Conservation (phyloP, 1,139 yeast species). For the Hyphopichia fennica region DNA sequence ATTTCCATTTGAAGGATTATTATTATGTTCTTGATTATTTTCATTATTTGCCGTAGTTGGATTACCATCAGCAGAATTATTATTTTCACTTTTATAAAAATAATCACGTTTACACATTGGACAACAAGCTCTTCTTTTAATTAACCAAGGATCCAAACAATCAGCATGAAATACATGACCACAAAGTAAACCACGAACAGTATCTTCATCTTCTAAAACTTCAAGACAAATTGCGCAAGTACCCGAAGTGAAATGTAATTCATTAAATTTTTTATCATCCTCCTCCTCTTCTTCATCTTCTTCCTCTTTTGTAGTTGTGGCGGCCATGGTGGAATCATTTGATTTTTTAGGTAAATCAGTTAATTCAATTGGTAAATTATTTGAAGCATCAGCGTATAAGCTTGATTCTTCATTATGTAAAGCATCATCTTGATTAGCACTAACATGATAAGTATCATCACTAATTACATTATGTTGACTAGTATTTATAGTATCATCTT, state of each 20-base stretch:
- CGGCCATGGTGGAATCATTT: no score
- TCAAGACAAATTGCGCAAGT: slow-evolving; percentile 82
- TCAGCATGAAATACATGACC: slow-evolving; percentile 83
- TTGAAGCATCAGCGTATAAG: slow-evolving; percentile 1
- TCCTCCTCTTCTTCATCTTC: slow-evolving; percentile 3
- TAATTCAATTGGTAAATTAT: slow-evolving; percentile 10
- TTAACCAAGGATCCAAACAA: slow-evolving; percentile 84
- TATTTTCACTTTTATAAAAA: slow-evolving; percentile 32
- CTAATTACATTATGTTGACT: neutral
- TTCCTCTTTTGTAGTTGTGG: neutral
- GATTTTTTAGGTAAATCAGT: slow-evolving; percentile 4
- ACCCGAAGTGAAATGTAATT: slow-evolving; percentile 65
- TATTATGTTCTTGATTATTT: slow-evolving; percentile 7
- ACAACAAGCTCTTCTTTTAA: slow-evolving; percentile 74
- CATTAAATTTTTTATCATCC: slow-evolving; percentile 14
- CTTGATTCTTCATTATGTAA: slow-evolving; percentile 5
- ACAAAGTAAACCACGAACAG: slow-evolving; percentile 72
- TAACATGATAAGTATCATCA: slow-evolving; percentile 2
- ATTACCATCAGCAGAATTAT: neutral
- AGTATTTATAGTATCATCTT: neutral
- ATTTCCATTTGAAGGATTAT: slow-evolving; percentile 2
- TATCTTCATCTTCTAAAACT: slow-evolving; percentile 57
- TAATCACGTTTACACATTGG: slow-evolving; percentile 83
- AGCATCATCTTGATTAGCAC: slow-evolving; percentile 17
- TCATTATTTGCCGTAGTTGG: slow-evolving; percentile 4